These are phyloP conservation scores for Dendrocalamus latiflorus DNA, from an alignment of 202 grass and related monocot species.

Conservation along the genomic window DNA sequence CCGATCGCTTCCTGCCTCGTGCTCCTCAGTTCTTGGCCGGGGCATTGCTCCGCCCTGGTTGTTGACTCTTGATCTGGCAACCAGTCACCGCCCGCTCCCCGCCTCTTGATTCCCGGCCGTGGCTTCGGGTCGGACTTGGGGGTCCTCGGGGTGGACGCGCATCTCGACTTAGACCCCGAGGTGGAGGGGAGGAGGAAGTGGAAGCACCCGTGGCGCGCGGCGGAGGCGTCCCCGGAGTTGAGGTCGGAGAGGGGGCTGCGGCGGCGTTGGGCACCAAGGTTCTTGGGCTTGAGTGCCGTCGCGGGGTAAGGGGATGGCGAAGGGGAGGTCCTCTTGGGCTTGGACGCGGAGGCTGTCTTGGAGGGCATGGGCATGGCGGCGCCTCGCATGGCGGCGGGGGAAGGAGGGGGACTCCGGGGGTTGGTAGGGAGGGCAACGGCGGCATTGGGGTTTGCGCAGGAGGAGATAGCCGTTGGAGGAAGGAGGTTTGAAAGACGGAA, in stretches of 20 bases:
- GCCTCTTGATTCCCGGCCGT: not conserved
- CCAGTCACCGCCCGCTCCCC: not conserved
- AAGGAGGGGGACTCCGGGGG: not conserved
- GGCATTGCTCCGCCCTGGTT: not conserved
- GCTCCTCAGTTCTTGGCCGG: not conserved
- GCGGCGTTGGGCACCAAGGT: not conserved
- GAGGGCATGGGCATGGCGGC: conserved; percentile 10
- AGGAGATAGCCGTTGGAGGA: conserved; percentile 36
- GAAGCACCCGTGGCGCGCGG: conserved; percentile 36
- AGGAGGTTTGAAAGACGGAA: not conserved
- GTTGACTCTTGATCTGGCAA: conserved; percentile 26
- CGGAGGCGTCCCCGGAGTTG: conserved; percentile 38
- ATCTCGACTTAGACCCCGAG: conserved; percentile 9
- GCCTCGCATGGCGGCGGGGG: too few species aligned
- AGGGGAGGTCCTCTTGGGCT: conserved; percentile 2
- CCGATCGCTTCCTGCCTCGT: not conserved
- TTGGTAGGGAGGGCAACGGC: not conserved
- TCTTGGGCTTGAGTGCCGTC: conserved; percentile 34
- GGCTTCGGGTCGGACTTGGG: conserved; percentile 9
- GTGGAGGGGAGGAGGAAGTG: conserved; percentile 33
- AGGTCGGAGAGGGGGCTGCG: too few species aligned
- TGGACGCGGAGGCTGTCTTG: not conserved
- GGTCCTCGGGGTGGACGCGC: conserved; percentile 24
- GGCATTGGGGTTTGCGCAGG: conserved; percentile 2
- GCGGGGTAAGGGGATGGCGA: conserved; percentile 17